Evolutionary conservation across 164 flowering plant genomes (phyloP), one percentile per base, ranked within the genome.

Genomic region (Umbilicus rupestris): DNA sequence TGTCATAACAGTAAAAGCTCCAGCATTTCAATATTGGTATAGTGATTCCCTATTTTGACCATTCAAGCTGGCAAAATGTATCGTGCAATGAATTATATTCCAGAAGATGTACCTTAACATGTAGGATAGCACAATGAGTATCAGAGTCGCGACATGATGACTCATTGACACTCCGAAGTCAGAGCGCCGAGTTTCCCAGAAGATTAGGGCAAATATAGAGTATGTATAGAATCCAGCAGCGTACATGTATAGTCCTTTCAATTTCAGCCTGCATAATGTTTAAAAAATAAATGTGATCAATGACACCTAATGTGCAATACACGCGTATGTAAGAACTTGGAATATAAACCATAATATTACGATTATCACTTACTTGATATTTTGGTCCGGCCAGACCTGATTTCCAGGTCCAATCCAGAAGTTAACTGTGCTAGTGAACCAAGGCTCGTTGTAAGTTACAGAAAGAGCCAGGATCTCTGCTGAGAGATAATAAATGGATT

Each of bases 161-260:
- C 85, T 69, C 99, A 95, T 91, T 20, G 96, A 89, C 29, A 88
- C 97, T 33, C 87, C 93, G 77, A 92, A 95, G 75, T 94, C 99
- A 29, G 97, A 83, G 24, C 97, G 91, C 73, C 97, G 87, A 67
- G 96, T 94, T 77, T 94, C 98, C 98, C 98, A 93, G 63, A 85
- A 86, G 39, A 90, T 71, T 78, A 93, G 76, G 65, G 98, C 98
- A 79, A 89, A 89, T 73, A 90, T 89, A 64, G 97, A 89, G 71
- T 90, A 93, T 35, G 86, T 75, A 68, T 90, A 93, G 75, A 93
- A 93, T 59, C 98, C 98, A 73, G 88, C 97, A 72, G 78, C 72
- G 73, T 80, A 87, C 91, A 93, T 87, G 68, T 93, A 90, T 58
- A 90, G 15, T 50, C 79, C 89, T 73, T 87, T 93, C 84, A 93